Percentiles rank a stretch among this genome's conserved stretches.
Conservation (phyloP, 2,329 filamentous ascomycete species). For the Aspergillus sp. region DNA sequence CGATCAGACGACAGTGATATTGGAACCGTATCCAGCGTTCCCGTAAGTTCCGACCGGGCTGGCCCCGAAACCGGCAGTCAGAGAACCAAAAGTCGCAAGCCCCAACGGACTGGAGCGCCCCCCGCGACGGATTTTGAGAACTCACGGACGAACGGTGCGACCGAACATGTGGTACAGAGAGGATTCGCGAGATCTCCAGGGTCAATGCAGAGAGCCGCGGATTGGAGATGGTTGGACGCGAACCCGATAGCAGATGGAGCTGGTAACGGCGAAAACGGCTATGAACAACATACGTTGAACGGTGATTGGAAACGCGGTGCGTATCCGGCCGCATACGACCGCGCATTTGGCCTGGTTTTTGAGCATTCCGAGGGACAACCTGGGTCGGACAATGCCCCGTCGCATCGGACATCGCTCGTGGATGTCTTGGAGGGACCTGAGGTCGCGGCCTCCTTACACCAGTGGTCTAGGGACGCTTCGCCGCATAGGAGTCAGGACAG, state of each 20-base stretch:
- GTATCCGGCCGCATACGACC: constrained; percentile 12
- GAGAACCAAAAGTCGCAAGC: neutral
- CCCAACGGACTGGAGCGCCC: neutral
- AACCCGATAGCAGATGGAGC: neutral
- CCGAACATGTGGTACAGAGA: neutral
- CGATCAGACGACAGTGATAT: neutral
- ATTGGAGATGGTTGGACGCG: too few species aligned
- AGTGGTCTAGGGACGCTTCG: constrained; percentile 23
- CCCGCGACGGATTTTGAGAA: neutral
- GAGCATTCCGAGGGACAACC: constrained; percentile 12
- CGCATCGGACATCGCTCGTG: constrained; percentile 23
- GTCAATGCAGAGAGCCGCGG: neutral
- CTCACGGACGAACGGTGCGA: neutral
- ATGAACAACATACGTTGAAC: constrained; percentile 1
- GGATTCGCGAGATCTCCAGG: neutral
- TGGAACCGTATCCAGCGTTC: neutral
- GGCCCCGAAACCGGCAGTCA: neutral
- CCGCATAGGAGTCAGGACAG: constrained; percentile 24
- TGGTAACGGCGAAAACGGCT: neutral
- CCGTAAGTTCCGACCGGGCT: neutral
- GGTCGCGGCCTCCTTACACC: constrained; percentile 21
- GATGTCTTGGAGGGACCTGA: constrained; percentile 30
- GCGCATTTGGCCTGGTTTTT: constrained; percentile 20
- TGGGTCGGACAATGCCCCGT: constrained; percentile 9
- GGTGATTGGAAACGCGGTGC: constrained; percentile 16